Percentiles rank a stretch among this genome's conserved stretches.
Conservation (phyloP, 768 basidiomycete genomes). For the Agaricus blazei region DNA sequence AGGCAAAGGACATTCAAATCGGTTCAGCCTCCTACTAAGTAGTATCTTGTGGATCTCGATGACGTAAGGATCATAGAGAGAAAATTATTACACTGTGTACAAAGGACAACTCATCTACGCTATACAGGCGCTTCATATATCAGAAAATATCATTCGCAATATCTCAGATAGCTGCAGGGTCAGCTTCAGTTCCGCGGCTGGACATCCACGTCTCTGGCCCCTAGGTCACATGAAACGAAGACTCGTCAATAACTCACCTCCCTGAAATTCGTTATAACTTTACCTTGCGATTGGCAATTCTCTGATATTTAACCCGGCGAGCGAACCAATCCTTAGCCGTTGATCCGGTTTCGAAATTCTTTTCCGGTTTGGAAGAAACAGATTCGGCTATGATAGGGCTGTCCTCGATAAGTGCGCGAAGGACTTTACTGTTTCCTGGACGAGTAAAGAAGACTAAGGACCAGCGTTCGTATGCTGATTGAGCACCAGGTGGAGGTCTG, state of each 20-base stretch:
- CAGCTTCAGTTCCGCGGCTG: conserved; percentile 38
- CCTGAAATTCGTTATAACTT: too few relatives aligned
- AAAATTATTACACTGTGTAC: too few relatives aligned
- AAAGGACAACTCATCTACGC: too few relatives aligned
- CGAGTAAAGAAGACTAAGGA: conserved; percentile 68
- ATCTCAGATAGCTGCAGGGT: conserved; percentile 2
- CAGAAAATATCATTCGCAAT: too few relatives aligned
- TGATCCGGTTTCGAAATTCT: conserved; percentile 28
- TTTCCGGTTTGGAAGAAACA: conserved; percentile 32
- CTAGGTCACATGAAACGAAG: conserved; percentile 14
- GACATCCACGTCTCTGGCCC: conserved; percentile 43
- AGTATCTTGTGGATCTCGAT: too few relatives aligned
- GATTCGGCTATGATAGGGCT: conserved; percentile 45
- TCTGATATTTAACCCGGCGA: conserved; percentile 38
- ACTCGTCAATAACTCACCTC: too few relatives aligned
- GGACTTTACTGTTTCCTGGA: conserved; percentile 46
- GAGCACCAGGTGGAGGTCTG: conserved; percentile 55
- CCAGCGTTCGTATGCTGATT: conserved; percentile 50
- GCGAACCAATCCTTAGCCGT: conserved; percentile 41
- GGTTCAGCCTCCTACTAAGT: too few relatives aligned
- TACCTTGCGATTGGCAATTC: conserved; percentile 39
- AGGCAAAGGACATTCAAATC: too few relatives aligned
- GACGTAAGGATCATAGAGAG: too few relatives aligned
- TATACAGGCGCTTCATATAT: too few relatives aligned
- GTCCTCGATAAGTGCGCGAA: conserved; percentile 47